These are phyloP conservation scores for Lachancea sp. DNA, from an alignment of 805 yeast genomes.

Conservation along the genomic window DNA sequence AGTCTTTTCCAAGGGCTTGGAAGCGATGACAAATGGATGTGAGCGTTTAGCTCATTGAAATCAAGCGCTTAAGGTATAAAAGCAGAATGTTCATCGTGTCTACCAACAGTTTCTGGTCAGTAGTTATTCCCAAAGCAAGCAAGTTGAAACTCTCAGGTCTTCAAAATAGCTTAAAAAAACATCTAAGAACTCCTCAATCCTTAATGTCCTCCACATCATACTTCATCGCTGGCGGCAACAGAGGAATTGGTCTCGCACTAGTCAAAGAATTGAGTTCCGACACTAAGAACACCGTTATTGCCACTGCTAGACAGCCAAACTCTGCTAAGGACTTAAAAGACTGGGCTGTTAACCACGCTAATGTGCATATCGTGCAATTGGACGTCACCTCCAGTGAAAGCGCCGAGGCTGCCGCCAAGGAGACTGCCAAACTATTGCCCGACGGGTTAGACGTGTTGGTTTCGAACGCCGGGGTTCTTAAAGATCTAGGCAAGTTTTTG, in stretches of 20 bases:
- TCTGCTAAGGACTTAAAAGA: background rate
- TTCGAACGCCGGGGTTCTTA: background rate
- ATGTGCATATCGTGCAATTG: background rate
- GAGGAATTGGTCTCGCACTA: no score
- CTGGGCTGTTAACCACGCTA: background rate
- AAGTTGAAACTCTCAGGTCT: background rate
- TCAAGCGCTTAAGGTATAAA: background rate
- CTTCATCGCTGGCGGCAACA: constrained; percentile 33
- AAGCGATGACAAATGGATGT: background rate
- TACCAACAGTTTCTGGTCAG: background rate
- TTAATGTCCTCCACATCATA: constrained; percentile 14
- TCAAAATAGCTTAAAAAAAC: background rate
- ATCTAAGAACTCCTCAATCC: background rate
- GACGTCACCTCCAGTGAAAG: background rate
- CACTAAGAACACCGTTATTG: constrained; percentile 17
- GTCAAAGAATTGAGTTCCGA: constrained; percentile 22
- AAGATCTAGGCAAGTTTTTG: background rate
- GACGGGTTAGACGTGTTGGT: background rate
- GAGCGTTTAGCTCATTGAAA: background rate
- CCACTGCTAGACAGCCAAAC: constrained; percentile 8
- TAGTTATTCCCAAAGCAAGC: background rate
- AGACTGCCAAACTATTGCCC: background rate
- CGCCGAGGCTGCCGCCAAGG: background rate
- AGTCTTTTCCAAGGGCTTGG: background rate
- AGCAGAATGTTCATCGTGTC: background rate